phyloP scores from a whole-genome alignment of 352 stramenopile genomes.

The Phytophthora ohioensis region DNA sequence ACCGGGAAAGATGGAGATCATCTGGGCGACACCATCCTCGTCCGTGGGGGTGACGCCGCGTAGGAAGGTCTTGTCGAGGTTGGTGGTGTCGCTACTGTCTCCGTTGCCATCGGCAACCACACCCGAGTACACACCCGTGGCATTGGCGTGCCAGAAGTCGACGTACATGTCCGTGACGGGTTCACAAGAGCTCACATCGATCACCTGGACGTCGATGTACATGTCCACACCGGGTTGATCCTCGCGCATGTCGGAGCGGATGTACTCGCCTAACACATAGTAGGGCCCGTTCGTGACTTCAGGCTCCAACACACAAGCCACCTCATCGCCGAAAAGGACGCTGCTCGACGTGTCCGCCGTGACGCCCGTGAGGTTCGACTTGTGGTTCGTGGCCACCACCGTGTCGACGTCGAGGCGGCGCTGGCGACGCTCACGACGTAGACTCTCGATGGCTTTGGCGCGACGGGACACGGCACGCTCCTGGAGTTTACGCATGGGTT shows the following conservation, averaged over 20 bases:
- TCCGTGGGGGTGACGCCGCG: conserved; percentile 36
- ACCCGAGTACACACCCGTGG: conserved; percentile 41
- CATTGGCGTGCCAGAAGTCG: conserved; percentile 43
- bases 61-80: conserved; percentile 38
- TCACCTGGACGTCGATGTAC: conserved; percentile 38
- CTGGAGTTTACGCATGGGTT: conserved; percentile 31
- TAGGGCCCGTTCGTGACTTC: conserved; percentile 43
- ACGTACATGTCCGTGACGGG: conserved; percentile 38
- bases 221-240: conserved; percentile 31
- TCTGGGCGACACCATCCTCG: conserved; percentile 29
- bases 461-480: conserved; percentile 30
- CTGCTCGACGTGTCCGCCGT: conserved; percentile 25
- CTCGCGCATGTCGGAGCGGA: conserved; percentile 36
- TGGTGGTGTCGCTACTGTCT: conserved; percentile 38
- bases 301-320: conserved; percentile 30
- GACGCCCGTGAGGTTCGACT: conserved; percentile 29
- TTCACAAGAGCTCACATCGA: conserved; percentile 37
- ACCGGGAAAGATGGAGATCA: conserved; percentile 35
- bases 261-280: conserved; percentile 36
- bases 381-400: conserved; percentile 27
- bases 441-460: conserved; percentile 15
- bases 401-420: conserved; percentile 34
- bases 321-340: conserved; percentile 29
- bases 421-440: conserved; percentile 27
- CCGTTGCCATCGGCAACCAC: conserved; percentile 36